A percentile compares a stretch with the other conserved stretches of the same genome.
Evolutionary conservation across 306 rosid genomes (phyloP).

Genomic region (Lathyrus oleraceus): DNA sequence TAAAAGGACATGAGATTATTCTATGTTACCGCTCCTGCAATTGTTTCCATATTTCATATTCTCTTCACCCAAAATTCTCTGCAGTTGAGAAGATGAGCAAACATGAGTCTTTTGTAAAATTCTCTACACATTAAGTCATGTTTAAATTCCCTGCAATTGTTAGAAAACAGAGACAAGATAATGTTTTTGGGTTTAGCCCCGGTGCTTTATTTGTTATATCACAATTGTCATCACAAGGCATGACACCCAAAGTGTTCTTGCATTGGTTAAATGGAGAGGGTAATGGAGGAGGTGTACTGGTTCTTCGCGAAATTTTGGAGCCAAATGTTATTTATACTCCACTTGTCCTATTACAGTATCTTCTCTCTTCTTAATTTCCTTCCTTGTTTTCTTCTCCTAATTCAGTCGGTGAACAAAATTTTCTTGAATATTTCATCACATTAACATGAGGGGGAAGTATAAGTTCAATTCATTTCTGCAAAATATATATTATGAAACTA

Average conservation of each 20-base stretch:
- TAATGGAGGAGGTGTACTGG: constrained; percentile 84
- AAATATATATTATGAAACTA: constrained; percentile 2
- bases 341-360: constrained; percentile 89
- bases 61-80: too few species aligned
- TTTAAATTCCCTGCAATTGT: too few species aligned
- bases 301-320: constrained; percentile 96
- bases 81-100: too few species aligned
- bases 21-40: too few species aligned
- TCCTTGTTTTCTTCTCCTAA: constrained; percentile 15
- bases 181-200: constrained; percentile 88
- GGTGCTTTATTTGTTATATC: constrained; percentile 82
- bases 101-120: too few species aligned
- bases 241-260: constrained; percentile 82
- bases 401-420: not conserved
- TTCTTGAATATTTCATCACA: not conserved
- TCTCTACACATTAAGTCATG: too few species aligned
- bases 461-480: constrained; percentile 7
- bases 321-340: constrained; percentile 89
- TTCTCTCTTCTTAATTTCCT: constrained; percentile 37
- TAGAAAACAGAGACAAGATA: too few species aligned
- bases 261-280: constrained; percentile 90
- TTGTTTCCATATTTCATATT: too few species aligned
- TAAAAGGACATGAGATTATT: too few species aligned
- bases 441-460: constrained; percentile 16
- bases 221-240: constrained; percentile 72